phyloP scores from a whole-genome alignment of 345 rosid species.

The Syzygium oleosum region DNA sequence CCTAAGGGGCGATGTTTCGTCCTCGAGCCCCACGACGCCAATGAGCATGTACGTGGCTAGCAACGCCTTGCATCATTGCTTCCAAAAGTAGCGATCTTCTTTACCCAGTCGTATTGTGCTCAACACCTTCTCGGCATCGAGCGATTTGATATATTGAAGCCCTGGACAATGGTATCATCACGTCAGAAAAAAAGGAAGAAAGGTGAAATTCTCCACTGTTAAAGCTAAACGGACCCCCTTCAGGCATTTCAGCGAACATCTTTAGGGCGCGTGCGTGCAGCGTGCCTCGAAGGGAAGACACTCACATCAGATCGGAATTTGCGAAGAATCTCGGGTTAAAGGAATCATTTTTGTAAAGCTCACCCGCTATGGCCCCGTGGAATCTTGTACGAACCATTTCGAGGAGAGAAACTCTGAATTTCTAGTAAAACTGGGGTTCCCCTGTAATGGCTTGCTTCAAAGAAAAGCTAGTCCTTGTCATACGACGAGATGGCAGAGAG shows the following conservation, averaged over 20 bases:
- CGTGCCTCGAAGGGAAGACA: accelerated
- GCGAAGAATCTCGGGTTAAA: not conserved
- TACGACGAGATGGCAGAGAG: not conserved
- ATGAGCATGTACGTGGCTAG: constrained; percentile 59
- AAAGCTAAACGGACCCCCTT: constrained; percentile 2
- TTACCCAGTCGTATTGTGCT: constrained; percentile 56
- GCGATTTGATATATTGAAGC: constrained; percentile 41
- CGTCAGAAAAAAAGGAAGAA: not conserved
- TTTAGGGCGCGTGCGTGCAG: not conserved
- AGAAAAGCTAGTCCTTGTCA: not conserved
- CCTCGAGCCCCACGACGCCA: constrained; percentile 64
- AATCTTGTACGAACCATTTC: constrained; percentile 40
- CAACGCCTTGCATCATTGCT: constrained; percentile 76
- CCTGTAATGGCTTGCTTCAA: not conserved
- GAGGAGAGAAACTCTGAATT: not conserved
- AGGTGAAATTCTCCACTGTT: not conserved
- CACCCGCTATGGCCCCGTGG: constrained; percentile 53
- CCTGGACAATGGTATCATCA: constrained; percentile 14
- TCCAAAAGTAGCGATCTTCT: constrained; percentile 61
- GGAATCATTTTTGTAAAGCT: not conserved
- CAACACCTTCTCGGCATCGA: constrained; percentile 32
- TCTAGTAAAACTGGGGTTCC: not conserved
- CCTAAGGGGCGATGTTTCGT: constrained; percentile 78
- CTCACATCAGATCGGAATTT: not conserved
- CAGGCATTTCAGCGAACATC: constrained; percentile 19